Percentiles rank a stretch among this genome's conserved stretches.
Evolutionary conservation across 805 yeast genomes (phyloP).

Genomic region (Saccharomycopsis vini): DNA sequence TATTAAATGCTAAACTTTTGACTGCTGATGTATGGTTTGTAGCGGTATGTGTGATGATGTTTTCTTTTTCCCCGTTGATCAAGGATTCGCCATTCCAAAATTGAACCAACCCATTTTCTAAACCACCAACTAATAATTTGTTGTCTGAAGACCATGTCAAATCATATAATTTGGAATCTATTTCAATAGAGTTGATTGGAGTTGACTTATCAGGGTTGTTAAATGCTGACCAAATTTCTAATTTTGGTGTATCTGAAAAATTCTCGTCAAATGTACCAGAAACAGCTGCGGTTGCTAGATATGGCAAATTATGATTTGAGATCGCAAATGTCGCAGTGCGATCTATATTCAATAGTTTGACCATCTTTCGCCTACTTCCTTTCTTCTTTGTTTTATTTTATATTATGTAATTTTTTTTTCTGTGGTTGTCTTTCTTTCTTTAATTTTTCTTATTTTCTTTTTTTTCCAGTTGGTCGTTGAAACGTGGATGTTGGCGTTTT

Average conservation of each 20-base stretch:
- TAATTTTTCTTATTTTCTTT: too few relatives aligned
- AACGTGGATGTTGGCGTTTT: too few relatives aligned
- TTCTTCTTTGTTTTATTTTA: too few relatives aligned
- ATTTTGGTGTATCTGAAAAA: slow-evolving; percentile 67
- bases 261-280: slow-evolving; percentile 91
- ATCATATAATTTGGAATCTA: slow-evolving; percentile 63
- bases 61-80: slow-evolving; percentile 30
- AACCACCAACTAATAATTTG: slow-evolving; percentile 76
- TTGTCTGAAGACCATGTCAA: slow-evolving; percentile 71
- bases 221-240: slow-evolving; percentile 73
- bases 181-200: slow-evolving; percentile 32
- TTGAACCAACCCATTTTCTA: slow-evolving; percentile 73
- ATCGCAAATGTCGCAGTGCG: slow-evolving; percentile 95
- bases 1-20: slow-evolving; percentile 68
- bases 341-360: slow-evolving; percentile 73
- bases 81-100: slow-evolving; percentile 60
- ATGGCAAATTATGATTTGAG: slow-evolving; percentile 70
- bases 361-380: slow-evolving; percentile 7
- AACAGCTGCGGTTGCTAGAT: slow-evolving; percentile 84
- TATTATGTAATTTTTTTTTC: too few relatives aligned
- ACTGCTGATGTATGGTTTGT: slow-evolving; percentile 62
- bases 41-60: slow-evolving; percentile 41
- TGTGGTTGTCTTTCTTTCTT: too few relatives aligned
- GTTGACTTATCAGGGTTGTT: slow-evolving; percentile 18
- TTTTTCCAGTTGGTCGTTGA: too few relatives aligned